A percentile compares a stretch with the other conserved stretches of the same genome.
These are phyloP conservation scores for Sarocladium strictum DNA, from an alignment of 2,329 filamentous ascomycete species.

Conservation along the genomic window DNA sequence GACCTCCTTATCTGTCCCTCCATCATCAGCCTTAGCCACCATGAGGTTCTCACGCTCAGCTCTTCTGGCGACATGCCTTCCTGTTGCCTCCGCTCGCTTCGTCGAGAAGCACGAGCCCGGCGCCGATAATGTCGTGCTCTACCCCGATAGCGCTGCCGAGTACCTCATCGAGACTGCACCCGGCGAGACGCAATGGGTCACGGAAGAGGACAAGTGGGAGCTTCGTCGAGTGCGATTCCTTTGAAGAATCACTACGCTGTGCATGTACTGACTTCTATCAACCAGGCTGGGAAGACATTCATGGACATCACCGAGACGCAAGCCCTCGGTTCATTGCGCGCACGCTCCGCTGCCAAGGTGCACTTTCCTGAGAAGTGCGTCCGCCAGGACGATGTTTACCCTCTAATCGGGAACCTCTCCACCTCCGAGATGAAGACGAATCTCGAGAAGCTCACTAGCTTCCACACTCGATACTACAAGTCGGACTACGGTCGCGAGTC, in stretches of 20 bases:
- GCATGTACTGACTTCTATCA: background rate
- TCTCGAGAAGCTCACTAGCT: constrained; percentile 70
- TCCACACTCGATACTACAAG: constrained; percentile 79
- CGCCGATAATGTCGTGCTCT: constrained; percentile 41
- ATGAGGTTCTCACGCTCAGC: constrained; percentile 52
- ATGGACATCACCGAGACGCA: constrained; percentile 85
- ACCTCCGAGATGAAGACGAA: constrained; percentile 73
- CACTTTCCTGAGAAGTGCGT: constrained; percentile 63
- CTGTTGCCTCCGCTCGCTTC: constrained; percentile 50
- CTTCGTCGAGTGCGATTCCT: constrained; percentile 62
- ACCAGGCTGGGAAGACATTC: constrained; percentile 77
- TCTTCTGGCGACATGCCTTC: constrained; percentile 48
- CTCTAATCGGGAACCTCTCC: constrained; percentile 62
- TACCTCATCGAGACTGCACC: constrained; percentile 82
- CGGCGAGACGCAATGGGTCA: constrained; percentile 78
- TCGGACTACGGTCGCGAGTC: constrained; percentile 75
- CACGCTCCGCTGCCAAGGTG: constrained; percentile 25
- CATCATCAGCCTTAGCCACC: constrained; percentile 6
- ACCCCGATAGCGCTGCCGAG: constrained; percentile 29
- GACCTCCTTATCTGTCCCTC: background rate
- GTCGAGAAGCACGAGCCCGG: constrained; percentile 42
- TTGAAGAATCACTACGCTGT: background rate
- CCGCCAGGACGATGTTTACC: constrained; percentile 59
- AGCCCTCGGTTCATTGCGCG: constrained; percentile 45
- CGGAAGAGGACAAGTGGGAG: constrained; percentile 93